phyloP scores from a whole-genome alignment of 2,329 filamentous ascomycete genomes.

The Cadophora luteo-olivacea region DNA sequence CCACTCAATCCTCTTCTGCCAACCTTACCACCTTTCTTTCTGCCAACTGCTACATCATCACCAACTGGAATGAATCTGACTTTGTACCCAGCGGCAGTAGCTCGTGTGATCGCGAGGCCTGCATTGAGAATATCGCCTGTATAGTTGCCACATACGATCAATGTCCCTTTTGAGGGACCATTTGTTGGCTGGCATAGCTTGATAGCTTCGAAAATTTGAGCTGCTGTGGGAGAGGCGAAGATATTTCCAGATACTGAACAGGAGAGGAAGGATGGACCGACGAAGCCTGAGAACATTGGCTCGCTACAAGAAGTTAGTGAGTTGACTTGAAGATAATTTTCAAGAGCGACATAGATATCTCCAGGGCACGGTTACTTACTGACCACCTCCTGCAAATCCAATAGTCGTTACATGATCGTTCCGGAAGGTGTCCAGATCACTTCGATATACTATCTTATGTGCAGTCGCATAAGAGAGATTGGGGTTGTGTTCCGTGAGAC shows the following conservation, averaged over 20 bases:
- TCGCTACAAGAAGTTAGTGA: conserved; percentile 25
- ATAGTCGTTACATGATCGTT: conserved; percentile 41
- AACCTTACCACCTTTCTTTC: conserved; percentile 55
- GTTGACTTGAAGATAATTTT: neutral
- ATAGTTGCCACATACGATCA: conserved; percentile 50
- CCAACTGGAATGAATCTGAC: conserved; percentile 37
- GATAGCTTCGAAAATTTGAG: conserved; percentile 49
- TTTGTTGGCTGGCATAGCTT: conserved; percentile 33
- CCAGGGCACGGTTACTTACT: conserved; percentile 32
- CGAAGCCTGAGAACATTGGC: conserved; percentile 51
- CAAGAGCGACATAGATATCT: neutral
- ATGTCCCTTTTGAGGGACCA: conserved; percentile 31
- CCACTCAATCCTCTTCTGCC: conserved; percentile 57
- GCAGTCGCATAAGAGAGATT: conserved; percentile 35
- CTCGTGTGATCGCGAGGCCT: conserved; percentile 49
- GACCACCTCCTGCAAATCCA: conserved; percentile 40
- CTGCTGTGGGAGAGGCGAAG: conserved; percentile 50
- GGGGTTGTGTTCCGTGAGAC: conserved; percentile 36
- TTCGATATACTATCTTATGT: conserved; percentile 40
- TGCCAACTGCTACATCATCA: conserved; percentile 53
- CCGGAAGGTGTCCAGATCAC: conserved; percentile 38
- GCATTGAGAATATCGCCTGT: conserved; percentile 52
- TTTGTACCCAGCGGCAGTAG: conserved; percentile 38
- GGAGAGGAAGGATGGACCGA: conserved; percentile 48
- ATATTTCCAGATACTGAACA: conserved; percentile 50